Evolutionary conservation across 495 filamentous ascomycete genomes (phyloP), one percentile per base, ranked within the genome.

Genomic region (Cercophora scortea): DNA sequence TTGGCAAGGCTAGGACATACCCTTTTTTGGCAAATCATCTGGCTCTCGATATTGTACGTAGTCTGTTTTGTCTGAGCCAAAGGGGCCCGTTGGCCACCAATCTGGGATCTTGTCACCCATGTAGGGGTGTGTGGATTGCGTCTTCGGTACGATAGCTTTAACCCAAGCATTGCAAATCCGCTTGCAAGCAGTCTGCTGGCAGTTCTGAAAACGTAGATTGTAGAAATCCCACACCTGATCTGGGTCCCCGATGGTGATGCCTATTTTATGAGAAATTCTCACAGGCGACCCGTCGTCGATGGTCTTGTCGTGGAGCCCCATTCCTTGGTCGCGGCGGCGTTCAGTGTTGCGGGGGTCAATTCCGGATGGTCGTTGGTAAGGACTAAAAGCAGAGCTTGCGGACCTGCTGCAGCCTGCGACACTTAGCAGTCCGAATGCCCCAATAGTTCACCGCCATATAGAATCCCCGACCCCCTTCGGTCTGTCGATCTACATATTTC

Each of bases 91-190:
- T 0, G 89, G 89, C 91, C 91, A 96, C 88, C 89, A 96, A 16
- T 74, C 73, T 10, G 91, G 91, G 34, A 80, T 80, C 42, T 78
- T 84, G 34, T 74, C 70, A 42, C 86, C 75, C 19, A 86, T 90
- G 65, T 96, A 96, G 0, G 91, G 91, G 56, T 87, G 82, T 43
- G 78, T 84, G 0, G 84, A 82, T 62, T 95, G 89, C 65, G 96
- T 96, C 55, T 87, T 88, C 0, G 90, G 87, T 47, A 90, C 87
- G 3, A 95, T 84, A n/a, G 83, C 76, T 60, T 87, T 90, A 57
- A 95, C 85, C 69, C 89, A 91, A 4, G 79, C 84, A 64, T 92
- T 94, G 8, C 80, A 80, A 34, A 94, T 80, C 15, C 79, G 68
- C 58, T 88, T 87, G 67, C 85, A 86, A 45, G 84, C 80, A 7